phyloP scores from a whole-genome alignment of 139 green algal species.

The Asterochloris sp. region DNA sequence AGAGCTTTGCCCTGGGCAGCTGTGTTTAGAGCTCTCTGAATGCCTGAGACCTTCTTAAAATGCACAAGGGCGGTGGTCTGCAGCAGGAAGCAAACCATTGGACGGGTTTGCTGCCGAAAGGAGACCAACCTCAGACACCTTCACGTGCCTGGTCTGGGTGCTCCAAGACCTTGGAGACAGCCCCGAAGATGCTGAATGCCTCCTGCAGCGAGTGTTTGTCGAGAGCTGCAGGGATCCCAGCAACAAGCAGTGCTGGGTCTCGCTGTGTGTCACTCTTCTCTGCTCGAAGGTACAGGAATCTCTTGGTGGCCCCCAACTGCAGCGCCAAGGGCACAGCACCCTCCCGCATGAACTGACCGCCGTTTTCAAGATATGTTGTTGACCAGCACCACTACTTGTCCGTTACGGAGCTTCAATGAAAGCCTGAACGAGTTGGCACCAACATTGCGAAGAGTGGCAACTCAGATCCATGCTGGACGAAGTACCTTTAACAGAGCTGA shows the following conservation, averaged over 20 bases:
- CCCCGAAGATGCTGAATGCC: conserved; percentile 58
- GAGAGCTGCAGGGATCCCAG: background rate
- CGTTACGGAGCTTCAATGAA: too few relatives aligned
- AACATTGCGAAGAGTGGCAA: too few relatives aligned
- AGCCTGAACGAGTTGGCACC: too few relatives aligned
- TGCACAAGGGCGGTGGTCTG: conserved; percentile 50
- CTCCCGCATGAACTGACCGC: too few relatives aligned
- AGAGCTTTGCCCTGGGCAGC: conserved; percentile 18
- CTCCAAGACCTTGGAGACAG: conserved; percentile 45
- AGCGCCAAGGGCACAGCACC: too few relatives aligned
- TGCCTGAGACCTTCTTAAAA: conserved; percentile 25
- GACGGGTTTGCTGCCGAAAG: background rate
- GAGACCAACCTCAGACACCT: background rate
- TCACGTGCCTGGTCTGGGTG: conserved; percentile 45
- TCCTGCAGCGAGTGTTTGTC: conserved; percentile 28
- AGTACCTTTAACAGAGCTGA: too few relatives aligned
- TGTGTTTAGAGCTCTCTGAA: conserved; percentile 19
- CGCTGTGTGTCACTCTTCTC: too few relatives aligned
- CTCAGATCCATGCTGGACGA: too few relatives aligned
- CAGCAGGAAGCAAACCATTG: background rate
- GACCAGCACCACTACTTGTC: too few relatives aligned
- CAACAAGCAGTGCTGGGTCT: background rate
- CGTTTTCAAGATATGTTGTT: too few relatives aligned
- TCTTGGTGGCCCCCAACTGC: too few relatives aligned
- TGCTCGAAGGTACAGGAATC: too few relatives aligned